Evolutionary conservation across 306 rosid species (phyloP), one percentile per base, ranked within the genome.

Genomic region (Begonia peltatifolia): DNA sequence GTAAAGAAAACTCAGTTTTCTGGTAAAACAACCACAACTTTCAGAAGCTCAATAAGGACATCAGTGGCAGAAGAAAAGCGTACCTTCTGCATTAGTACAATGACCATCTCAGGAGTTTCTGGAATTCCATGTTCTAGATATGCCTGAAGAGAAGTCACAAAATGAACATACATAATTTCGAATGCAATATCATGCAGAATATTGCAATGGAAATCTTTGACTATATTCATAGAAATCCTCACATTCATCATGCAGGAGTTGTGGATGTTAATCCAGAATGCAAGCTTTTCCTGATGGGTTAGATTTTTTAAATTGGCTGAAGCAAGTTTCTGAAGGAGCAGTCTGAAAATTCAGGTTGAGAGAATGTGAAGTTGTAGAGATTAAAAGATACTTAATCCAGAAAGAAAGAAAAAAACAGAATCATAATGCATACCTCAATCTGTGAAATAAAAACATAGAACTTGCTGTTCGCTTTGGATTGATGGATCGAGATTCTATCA

Each of bases 181-280:
- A 20, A 20, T 20, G 23, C 23, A 49, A 17, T 22, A 64, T 46
- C 55, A 49, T n/a, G 6, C 14, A 6, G 1, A n/a, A 43, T 14
- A 7, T 23, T 23, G 18, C 47, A 30, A n/a, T 47, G 52, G 13
- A 30, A 43, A 13, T 14, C 36, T 23, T 61, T 35, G 16, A 46
- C 55, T 51, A 3, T 5, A 36, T 14, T 38, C 38, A 12, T 22
- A 35, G 47, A 52, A 55, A 17, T 36, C 53, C 68, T 22, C 71
- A 90, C 99, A 66, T 86, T 85, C 84, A 90, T 90, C 95, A 86
- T 76, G 80, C 95, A 90, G 35, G 99, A 79, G 75, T 90, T 90
- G 64, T 86, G 86, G 57, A 76, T 72, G 77, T 90, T 90, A 74
- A 90, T 90, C 99, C 99, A 90, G 69, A 90, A 90, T 2, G 99